Percentiles rank a stretch among this genome's conserved stretches.
phyloP scores from a whole-genome alignment of 139 green algal genomes.

The Closterium sp. region DNA sequence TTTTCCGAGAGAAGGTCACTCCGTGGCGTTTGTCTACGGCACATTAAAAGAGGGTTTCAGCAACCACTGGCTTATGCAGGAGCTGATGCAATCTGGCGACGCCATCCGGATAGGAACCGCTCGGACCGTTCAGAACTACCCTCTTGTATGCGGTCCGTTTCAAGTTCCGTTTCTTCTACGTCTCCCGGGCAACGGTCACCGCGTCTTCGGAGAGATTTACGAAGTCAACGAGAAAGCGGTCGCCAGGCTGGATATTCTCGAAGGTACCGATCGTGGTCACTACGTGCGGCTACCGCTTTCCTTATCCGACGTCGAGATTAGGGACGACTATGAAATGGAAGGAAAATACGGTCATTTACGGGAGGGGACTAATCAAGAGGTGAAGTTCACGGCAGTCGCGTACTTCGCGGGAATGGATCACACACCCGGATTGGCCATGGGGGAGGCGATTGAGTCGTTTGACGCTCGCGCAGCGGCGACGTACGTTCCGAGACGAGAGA shows the following conservation, averaged over 20 bases:
- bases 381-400: not conserved
- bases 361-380: not conserved
- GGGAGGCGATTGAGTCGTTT: not conserved
- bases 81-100: slow-evolving; percentile 5
- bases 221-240: slow-evolving; percentile 16
- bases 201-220: slow-evolving; percentile 43
- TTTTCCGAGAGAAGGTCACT: not conserved
- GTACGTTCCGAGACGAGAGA: slow-evolving; percentile 27
- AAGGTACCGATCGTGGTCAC: slow-evolving; percentile 31
- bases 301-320: not conserved
- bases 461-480: not conserved
- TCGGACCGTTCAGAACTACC: slow-evolving; percentile 10
- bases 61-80: slow-evolving; percentile 45
- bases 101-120: slow-evolving; percentile 25
- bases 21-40: slow-evolving; percentile 52
- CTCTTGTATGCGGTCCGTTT: slow-evolving; percentile 29
- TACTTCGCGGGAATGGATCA: slow-evolving; percentile 1
- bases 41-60: slow-evolving; percentile 50
- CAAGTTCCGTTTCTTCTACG: slow-evolving; percentile 46
- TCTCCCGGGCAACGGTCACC: not conserved
- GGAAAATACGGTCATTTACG: not conserved
- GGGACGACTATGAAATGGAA: not conserved
- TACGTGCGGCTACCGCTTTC: slow-evolving; percentile 31
- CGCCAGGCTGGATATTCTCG: slow-evolving; percentile 28
- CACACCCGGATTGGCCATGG: not conserved